phyloP scores from a whole-genome alignment of 495 filamentous ascomycete species.

The Lasiosphaeriaceae sp. region DNA sequence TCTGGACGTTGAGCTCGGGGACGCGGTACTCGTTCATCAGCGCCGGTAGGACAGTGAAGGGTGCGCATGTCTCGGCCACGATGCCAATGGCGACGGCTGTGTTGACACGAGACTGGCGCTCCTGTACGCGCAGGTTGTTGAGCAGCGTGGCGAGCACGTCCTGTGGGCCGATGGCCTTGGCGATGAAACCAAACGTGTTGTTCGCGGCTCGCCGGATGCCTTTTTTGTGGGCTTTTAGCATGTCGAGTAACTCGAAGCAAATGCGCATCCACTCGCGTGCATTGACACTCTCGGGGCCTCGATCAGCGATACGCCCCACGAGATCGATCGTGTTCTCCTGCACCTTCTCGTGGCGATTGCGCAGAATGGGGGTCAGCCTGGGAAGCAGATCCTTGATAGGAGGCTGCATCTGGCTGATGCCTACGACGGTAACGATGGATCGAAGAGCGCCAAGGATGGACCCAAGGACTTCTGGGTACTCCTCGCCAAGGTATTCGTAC shows the following conservation, averaged over 20 bases:
- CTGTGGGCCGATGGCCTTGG: slow-evolving; percentile 97
- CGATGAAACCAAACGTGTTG: slow-evolving; percentile 99
- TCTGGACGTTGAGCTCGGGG: slow-evolving; percentile 97
- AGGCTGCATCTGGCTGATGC: slow-evolving; percentile 97
- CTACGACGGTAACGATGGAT: slow-evolving; percentile 96
- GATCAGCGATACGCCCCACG: slow-evolving; percentile 96
- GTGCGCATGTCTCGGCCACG: slow-evolving; percentile 99
- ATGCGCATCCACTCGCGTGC: slow-evolving; percentile 99
- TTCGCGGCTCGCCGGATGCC: slow-evolving; percentile 97
- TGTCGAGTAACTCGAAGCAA: slow-evolving; percentile 97
- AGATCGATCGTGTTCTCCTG: slow-evolving; percentile 99
- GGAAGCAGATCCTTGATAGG: slow-evolving; percentile 97
- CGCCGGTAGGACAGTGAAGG: slow-evolving; percentile 97
- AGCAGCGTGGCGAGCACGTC: slow-evolving; percentile 95
- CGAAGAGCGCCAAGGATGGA: slow-evolving; percentile 94
- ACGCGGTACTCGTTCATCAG: slow-evolving; percentile 99
- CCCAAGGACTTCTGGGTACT: slow-evolving; percentile 96
- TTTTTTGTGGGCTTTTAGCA: slow-evolving; percentile 99
- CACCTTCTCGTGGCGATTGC: slow-evolving; percentile 98
- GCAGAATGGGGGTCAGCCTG: slow-evolving; percentile 90
- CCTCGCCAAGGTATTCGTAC: slow-evolving; percentile 98
- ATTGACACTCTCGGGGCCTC: slow-evolving; percentile 92
- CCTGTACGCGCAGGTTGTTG: slow-evolving; percentile 94
- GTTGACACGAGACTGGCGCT: slow-evolving; percentile 96
- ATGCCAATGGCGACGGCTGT: slow-evolving; percentile 99